Evolutionary conservation across 179 eudicot species (phyloP), one percentile per base, ranked within the genome.

Genomic region (Nepenthes alata): DNA sequence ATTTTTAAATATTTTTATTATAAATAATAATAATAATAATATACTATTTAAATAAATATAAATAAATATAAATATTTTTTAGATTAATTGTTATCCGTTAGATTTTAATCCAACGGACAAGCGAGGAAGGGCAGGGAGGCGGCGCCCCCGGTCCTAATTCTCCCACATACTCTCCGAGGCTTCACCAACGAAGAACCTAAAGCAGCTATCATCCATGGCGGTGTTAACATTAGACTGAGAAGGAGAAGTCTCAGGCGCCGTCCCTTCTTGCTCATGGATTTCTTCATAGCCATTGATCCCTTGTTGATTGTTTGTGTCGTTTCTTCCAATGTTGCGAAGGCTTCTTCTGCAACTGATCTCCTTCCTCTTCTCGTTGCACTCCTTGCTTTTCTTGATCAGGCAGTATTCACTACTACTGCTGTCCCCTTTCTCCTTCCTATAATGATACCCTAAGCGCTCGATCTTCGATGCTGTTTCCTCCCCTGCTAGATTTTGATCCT

Each of bases 131-230:
- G 25, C 25, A 25, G 25, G 25, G 25, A 25, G 25, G 25, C 0
- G 25, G 25, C 25, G 25, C 25, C 1, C 25, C 25, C 25, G 25
- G 25, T 45, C 49, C 6, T 71, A 71, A 64, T 64, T 72, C 48
- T 77, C 67, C 81, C 77, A 74, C 49, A 74, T 8, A 37, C 62
- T 76, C 1, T 72, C 57, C 41, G 55, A 6, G 25, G 25, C 55
- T 68, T 73, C 72, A 11, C 72, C 81, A 66, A 77, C 68, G 44
- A 80, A 64, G 70, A 73, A 77, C 77, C 84, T 77, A 57, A 73
- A 74, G 62, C 70, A 75, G 52, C 70, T 60, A 62, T 75, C 82
- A 10, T 53, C 56, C 15, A 49, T 49, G 53, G 53, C 53, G 11
- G 6, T 49, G 11, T n/a, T 10, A 11, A 10, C 53, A 49, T 11